Evolutionary conservation across 805 yeast genomes (phyloP).

Genomic region (Starmerella scarabaei): DNA sequence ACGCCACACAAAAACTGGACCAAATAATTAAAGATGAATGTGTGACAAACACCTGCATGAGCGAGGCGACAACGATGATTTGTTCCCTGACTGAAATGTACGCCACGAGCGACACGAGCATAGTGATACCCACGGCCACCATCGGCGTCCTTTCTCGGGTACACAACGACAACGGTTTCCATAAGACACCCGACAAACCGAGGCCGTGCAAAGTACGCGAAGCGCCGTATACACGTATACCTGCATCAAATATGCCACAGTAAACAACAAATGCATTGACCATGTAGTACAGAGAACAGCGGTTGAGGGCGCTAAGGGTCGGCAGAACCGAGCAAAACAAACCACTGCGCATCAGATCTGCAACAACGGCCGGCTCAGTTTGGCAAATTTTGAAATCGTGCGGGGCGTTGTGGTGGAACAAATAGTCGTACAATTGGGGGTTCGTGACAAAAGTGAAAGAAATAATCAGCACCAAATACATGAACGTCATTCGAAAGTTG

Average conservation of each 20-base stretch:
- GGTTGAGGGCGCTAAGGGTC: conserved; percentile 1
- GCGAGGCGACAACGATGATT: not conserved
- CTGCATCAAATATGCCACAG: conserved; percentile 9
- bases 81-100: conserved; percentile 5
- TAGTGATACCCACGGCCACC: conserved; percentile 4
- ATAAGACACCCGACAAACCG: conserved; percentile 7
- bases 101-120: conserved; percentile 3
- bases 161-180: conserved; percentile 5
- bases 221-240: conserved; percentile 14
- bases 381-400: not conserved
- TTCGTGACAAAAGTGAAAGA: conserved; percentile 10
- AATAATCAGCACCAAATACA: conserved; percentile 8
- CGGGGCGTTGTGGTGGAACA: not conserved
- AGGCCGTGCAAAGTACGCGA: conserved; percentile 16
- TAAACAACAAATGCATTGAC: conserved; percentile 11
- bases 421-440: conserved; percentile 1
- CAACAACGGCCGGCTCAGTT: not conserved
- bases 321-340: conserved; percentile 11
- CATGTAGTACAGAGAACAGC: conserved; percentile 7
- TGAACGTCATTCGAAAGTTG: conserved; percentile 4
- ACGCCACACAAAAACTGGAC: conserved; percentile 54
- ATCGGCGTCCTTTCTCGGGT: conserved; percentile 15
- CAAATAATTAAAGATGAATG: conserved; percentile 40
- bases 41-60: conserved; percentile 6
- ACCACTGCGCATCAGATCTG: conserved; percentile 7